phyloP scores from a whole-genome alignment of 352 stramenopile genomes.

The Lagenidium giganteum region DNA sequence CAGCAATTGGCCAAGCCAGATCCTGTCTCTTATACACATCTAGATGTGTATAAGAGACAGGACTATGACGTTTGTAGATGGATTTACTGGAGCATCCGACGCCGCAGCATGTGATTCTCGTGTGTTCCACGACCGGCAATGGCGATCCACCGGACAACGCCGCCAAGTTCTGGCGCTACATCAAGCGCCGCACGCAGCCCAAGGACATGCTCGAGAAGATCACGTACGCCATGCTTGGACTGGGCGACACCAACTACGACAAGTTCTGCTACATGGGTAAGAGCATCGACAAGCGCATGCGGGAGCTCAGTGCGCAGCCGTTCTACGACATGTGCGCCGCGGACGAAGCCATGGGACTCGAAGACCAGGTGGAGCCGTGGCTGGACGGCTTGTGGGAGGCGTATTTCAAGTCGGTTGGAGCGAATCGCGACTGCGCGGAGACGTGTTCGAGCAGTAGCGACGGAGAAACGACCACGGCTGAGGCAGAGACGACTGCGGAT shows the following conservation, averaged over 20 bases:
- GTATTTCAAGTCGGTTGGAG: slow-evolving; percentile 32
- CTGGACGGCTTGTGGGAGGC: slow-evolving; percentile 47
- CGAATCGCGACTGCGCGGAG: slow-evolving; percentile 5
- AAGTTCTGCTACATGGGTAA: slow-evolving; percentile 93
- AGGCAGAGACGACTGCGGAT: not conserved
- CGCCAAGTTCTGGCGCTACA: slow-evolving; percentile 88
- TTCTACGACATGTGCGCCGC: slow-evolving; percentile 81
- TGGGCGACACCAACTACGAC: slow-evolving; percentile 98
- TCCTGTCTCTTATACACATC: slow-evolving; percentile 18
- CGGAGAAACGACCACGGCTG: slow-evolving; percentile 1
- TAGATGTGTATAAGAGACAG: not conserved
- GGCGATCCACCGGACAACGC: slow-evolving; percentile 94
- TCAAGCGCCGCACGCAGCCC: slow-evolving; percentile 85
- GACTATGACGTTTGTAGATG: not conserved
- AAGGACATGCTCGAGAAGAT: slow-evolving; percentile 73
- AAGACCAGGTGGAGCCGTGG: slow-evolving; percentile 94
- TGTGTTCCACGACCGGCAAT: slow-evolving; percentile 95
- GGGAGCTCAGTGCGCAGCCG: slow-evolving; percentile 78
- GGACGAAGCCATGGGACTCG: slow-evolving; percentile 93
- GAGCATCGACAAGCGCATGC: slow-evolving; percentile 85
- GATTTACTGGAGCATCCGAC: slow-evolving; percentile 34
- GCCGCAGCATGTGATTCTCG: slow-evolving; percentile 71
- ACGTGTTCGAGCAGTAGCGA: slow-evolving; percentile 22
- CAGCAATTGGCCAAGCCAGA: slow-evolving; percentile 26
- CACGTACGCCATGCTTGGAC: slow-evolving; percentile 83